Evolutionary conservation across 768 basidiomycete genomes (phyloP), one percentile per base, ranked within the genome.

Genomic region (Inosperma sp.): DNA sequence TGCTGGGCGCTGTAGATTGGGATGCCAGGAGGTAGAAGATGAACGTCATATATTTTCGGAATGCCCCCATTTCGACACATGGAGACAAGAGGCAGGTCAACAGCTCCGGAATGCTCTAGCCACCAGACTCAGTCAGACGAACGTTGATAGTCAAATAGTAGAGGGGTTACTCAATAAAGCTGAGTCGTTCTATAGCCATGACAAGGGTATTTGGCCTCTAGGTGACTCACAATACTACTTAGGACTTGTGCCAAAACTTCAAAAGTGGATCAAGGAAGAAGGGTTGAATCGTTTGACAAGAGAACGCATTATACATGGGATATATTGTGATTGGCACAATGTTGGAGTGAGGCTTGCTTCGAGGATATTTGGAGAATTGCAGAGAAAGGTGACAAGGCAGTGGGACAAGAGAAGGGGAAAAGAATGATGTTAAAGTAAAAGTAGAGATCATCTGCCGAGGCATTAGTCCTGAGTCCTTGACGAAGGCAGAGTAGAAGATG

Each of bases 41-140:
- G 21, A 16, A 7, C 46, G 33, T 14, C 52, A 53, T 23, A 30
- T 53, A 17, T 53, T 53, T 41, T 46, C 49, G 0, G 4, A 27
- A 2, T 53, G 52, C 37, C 8, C 25, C 7, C 3, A 5, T 1
- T 53, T 27, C 16, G 29, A 23, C 1, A 13, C 19, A 16, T 53
- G 33, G 48, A 5, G 46, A 10, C 9, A 35, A n/a, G 25, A 48
- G 7, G 51, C 49, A 5, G 25, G 36, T 2, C 19, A 16, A 5
- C 14, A 25, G n/a, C 4, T 49, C 6, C 4, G 13, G 0, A 14
- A 41, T 3, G 9, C 25, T 21, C 7, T 26, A 12, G 33, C 3
- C 12, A 12, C 16, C 4, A 7, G 27, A 7, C 8, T 49, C 3
- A 10, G 17, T 3, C 40, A 39, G 4, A 3, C 19, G 19, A 14